phyloP scores from a whole-genome alignment of 495 filamentous ascomycete species.

The Lentithecium fluviatile region DNA sequence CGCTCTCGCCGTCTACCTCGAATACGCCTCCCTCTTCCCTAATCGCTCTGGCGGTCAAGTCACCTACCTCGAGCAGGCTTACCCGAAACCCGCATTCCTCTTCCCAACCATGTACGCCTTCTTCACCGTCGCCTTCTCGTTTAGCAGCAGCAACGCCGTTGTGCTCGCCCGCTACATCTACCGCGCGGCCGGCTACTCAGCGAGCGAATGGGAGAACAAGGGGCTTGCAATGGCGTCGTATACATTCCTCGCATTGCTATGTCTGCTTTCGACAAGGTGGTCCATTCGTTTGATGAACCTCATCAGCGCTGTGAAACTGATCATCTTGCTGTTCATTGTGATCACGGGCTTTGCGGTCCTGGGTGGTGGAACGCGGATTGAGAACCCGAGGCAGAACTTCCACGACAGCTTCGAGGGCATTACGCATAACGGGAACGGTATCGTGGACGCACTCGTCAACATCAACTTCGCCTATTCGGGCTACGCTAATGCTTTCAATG shows the following conservation, averaged over 20 bases:
- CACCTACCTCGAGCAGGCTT: conserved; percentile 20
- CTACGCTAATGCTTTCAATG: conserved; percentile 22
- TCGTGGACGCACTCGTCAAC: conserved; percentile 15
- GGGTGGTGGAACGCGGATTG: conserved; percentile 11
- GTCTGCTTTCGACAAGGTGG: conserved; percentile 14
- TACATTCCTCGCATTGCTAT: conserved; percentile 7
- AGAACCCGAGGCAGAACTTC: conserved; percentile 12
- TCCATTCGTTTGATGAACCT: conserved; percentile 14
- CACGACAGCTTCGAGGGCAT: conserved; percentile 14
- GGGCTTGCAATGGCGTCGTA: conserved; percentile 16
- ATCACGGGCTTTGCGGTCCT: conserved; percentile 21
- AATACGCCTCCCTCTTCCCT: conserved; percentile 21
- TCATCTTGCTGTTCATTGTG: conserved; percentile 23
- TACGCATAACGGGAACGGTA: conserved; percentile 19
- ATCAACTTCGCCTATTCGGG: conserved; percentile 20
- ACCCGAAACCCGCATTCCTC: conserved; percentile 14
- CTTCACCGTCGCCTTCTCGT: too few species aligned
- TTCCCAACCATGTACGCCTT: too few species aligned
- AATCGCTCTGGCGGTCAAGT: conserved; percentile 22
- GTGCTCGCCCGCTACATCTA: conserved; percentile 17
- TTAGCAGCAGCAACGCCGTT: too few species aligned
- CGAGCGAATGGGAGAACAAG: conserved; percentile 21
- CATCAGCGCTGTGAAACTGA: conserved; percentile 14
- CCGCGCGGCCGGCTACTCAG: conserved; percentile 12
- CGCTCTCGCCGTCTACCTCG: conserved; percentile 10